Conservation (phyloP, 345 rosid species). For the Salix arbutifolia region DNA sequence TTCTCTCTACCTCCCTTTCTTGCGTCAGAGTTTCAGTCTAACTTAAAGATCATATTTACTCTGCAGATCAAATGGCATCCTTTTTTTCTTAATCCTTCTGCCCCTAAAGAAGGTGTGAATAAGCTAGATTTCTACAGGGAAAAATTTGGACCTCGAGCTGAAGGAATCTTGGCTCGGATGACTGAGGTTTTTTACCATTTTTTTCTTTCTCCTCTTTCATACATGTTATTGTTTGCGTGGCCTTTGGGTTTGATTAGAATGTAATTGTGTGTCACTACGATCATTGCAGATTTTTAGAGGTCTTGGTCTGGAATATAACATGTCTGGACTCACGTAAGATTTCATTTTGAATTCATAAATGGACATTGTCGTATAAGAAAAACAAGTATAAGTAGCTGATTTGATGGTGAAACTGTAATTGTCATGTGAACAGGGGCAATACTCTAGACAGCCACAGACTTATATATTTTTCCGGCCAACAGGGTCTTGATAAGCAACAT, state of each 20-base stretch:
- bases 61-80: constrained; percentile 85
- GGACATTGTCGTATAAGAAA: background rate
- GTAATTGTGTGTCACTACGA: constrained; percentile 3
- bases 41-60: background rate
- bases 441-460: constrained; percentile 89
- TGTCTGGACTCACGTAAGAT: constrained; percentile 83
- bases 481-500: constrained; percentile 65
- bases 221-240: background rate
- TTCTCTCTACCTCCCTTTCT: constrained; percentile 3
- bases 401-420: constrained; percentile 1
- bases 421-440: constrained; percentile 50
- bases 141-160: constrained; percentile 60
- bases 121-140: constrained; percentile 56
- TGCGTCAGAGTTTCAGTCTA: background rate
- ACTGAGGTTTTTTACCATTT: constrained; percentile 46
- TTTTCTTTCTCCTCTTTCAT: background rate
- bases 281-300: constrained; percentile 60
- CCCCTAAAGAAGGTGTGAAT: constrained; percentile 80
- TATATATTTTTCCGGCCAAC: constrained; percentile 60
- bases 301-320: constrained; percentile 68
- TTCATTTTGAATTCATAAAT: background rate
- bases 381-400: background rate
- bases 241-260: constrained; percentile 1
- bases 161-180: constrained; percentile 50
- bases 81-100: constrained; percentile 73